phyloP scores from a whole-genome alignment of 768 basidiomycete genomes.

The Exsudoporus frostii region DNA sequence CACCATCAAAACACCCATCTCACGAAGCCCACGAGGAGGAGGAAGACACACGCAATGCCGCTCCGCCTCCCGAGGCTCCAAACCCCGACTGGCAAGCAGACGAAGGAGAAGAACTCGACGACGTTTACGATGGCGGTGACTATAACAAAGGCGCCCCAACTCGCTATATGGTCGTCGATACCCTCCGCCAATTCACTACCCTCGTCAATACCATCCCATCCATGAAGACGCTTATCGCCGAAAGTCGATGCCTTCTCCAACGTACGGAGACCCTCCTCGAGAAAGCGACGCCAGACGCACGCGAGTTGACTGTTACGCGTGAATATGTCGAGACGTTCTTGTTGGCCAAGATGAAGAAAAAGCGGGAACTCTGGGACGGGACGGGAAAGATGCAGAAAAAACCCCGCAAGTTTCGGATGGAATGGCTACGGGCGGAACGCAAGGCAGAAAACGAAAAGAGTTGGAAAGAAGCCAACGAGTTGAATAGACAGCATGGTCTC shows the following conservation, averaged over 20 bases:
- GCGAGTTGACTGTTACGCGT: slow-evolving; percentile 21
- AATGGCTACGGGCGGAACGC: slow-evolving; percentile 24
- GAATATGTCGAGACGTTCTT: slow-evolving; percentile 26
- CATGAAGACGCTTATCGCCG: slow-evolving; percentile 21
- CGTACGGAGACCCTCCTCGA: slow-evolving; percentile 16
- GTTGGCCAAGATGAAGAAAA: slow-evolving; percentile 31
- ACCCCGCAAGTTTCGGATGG: slow-evolving; percentile 23
- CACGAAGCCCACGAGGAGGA: not conserved
- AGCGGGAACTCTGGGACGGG: slow-evolving; percentile 32
- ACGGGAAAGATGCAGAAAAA: slow-evolving; percentile 24
- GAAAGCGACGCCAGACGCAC: slow-evolving; percentile 13
- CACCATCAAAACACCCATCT: not conserved
- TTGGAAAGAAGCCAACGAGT: slow-evolving; percentile 20
- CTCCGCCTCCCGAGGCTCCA: not conserved
- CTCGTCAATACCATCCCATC: slow-evolving; percentile 21
- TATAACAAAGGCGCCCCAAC: slow-evolving; percentile 17
- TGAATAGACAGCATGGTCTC: slow-evolving; percentile 4
- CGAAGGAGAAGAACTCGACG: not conserved
- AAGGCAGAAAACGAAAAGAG: slow-evolving; percentile 13
- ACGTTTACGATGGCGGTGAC: not conserved
- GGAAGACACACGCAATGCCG: not conserved
- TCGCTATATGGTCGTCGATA: slow-evolving; percentile 26
- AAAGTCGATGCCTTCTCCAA: slow-evolving; percentile 16
- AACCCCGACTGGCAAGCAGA: slow-evolving; percentile 3
- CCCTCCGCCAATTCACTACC: slow-evolving; percentile 26